A percentile compares a stretch with the other conserved stretches of the same genome.
These are phyloP conservation scores for Dentipellis sp. DNA, from an alignment of 768 basidiomycete species.

Conservation along the genomic window DNA sequence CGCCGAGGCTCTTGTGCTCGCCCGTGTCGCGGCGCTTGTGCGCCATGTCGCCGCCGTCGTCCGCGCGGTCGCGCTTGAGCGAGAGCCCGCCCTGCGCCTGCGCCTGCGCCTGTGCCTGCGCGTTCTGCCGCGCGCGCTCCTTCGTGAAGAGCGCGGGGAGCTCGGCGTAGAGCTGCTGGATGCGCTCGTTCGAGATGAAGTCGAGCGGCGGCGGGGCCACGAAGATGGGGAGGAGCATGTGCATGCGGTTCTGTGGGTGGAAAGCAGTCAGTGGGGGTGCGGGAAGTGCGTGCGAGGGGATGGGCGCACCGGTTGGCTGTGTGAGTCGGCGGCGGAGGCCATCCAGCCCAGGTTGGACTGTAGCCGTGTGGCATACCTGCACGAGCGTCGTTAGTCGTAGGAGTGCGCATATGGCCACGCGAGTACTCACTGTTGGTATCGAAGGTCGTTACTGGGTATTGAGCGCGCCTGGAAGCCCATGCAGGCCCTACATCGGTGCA, in stretches of 20 bases:
- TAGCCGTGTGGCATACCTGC: conserved; percentile 50
- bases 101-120: not conserved
- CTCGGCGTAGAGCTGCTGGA: conserved; percentile 55
- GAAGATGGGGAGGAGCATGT: conserved; percentile 43
- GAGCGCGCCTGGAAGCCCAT: conserved; percentile 51
- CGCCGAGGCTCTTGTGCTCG: conserved; percentile 34
- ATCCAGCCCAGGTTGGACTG: conserved; percentile 68
- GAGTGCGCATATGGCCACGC: not conserved
- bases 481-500: conserved; percentile 36
- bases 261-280: not conserved
- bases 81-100: conserved; percentile 14
- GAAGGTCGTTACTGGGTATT: conserved; percentile 34
- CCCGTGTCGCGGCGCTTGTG: conserved; percentile 67
- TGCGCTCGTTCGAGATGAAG: conserved; percentile 42
- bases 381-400: conserved; percentile 5
- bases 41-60: conserved; percentile 38
- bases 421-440: conserved; percentile 47
- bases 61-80: conserved; percentile 54
- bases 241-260: not conserved
- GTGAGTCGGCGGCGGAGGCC: conserved; percentile 56
- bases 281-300: not conserved
- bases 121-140: conserved; percentile 21
- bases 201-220: conserved; percentile 44
- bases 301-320: conserved; percentile 35
- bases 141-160: conserved; percentile 55